Evolutionary conservation across 225 moss, liverwort and hornwort species (phyloP).

Genomic region (Physcomitrium patens): DNA sequence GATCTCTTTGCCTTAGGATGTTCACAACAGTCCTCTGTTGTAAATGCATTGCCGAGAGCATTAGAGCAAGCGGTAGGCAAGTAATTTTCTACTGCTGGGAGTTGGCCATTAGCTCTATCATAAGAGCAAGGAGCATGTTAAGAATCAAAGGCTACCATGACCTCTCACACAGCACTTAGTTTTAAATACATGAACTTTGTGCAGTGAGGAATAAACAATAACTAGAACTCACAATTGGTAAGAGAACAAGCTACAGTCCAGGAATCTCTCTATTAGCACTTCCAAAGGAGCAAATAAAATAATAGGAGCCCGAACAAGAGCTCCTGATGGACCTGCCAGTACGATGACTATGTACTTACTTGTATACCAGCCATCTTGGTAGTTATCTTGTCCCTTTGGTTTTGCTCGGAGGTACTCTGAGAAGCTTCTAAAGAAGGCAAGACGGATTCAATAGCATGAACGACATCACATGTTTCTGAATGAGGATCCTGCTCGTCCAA

Average conservation of each 20-base stretch:
- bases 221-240: constrained; percentile 23
- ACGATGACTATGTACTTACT: constrained; percentile 52
- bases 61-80: constrained; percentile 52
- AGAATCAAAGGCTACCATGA: constrained; percentile 23
- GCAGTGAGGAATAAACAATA: constrained; percentile 32
- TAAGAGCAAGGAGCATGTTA: background rate
- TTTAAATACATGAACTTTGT: background rate
- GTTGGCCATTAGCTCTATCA: constrained; percentile 29
- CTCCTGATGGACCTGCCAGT: constrained; percentile 18
- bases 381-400: constrained; percentile 44
- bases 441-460: constrained; percentile 52
- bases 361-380: constrained; percentile 55
- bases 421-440: constrained; percentile 51
- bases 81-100: constrained; percentile 41
- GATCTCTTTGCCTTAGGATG: constrained; percentile 7
- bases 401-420: constrained; percentile 47
- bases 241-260: constrained; percentile 20
- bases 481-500: constrained; percentile 61
- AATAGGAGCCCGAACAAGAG: background rate
- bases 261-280: constrained; percentile 16
- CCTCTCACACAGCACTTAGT: constrained; percentile 17
- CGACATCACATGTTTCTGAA: constrained; percentile 58
- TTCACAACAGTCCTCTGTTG: constrained; percentile 52
- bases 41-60: constrained; percentile 57
- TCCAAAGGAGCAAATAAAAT: constrained; percentile 12